These are phyloP conservation scores for Lathyrus oleraceus DNA, from an alignment of 306 rosid species.

Conservation along the genomic window DNA sequence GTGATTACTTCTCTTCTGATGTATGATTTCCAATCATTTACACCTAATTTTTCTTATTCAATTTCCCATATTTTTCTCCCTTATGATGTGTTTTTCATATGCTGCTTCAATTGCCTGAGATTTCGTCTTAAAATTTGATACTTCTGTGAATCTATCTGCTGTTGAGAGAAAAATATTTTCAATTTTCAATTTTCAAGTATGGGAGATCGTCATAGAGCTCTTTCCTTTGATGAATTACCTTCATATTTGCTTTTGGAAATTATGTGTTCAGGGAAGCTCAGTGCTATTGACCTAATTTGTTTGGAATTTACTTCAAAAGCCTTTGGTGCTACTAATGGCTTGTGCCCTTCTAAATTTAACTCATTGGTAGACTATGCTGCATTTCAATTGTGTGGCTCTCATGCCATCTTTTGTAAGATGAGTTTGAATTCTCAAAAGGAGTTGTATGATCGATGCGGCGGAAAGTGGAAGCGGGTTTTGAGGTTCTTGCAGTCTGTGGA, in stretches of 20 bases:
- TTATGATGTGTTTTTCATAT: constrained; percentile 67
- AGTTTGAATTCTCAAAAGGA: constrained; percentile 52
- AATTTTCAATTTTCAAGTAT: constrained; percentile 29
- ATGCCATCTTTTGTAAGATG: constrained; percentile 55
- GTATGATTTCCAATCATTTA: constrained; percentile 72
- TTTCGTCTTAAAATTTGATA: constrained; percentile 62
- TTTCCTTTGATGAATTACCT: constrained; percentile 57
- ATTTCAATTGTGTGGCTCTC: constrained; percentile 67
- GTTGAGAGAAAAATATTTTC: constrained; percentile 4
- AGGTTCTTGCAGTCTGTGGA: constrained; percentile 89
- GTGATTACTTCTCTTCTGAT: constrained; percentile 68
- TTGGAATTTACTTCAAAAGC: constrained; percentile 81
- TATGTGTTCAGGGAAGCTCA: constrained; percentile 68
- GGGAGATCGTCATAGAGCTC: constrained; percentile 51
- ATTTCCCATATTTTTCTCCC: constrained; percentile 73
- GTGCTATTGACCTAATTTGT: constrained; percentile 68
- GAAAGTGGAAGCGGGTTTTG: constrained; percentile 84
- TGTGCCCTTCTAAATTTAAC: constrained; percentile 60
- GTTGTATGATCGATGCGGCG: constrained; percentile 70
- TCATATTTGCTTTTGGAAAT: constrained; percentile 82
- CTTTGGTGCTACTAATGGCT: constrained; percentile 48
- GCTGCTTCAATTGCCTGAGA: constrained; percentile 64
- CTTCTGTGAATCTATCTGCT: constrained; percentile 38
- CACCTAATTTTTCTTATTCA: constrained; percentile 55
- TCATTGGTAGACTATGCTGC: constrained; percentile 78